Base-by-base conservation (phyloP, 148 eudicot genomes). In the Persicaria tinctoria region DNA sequence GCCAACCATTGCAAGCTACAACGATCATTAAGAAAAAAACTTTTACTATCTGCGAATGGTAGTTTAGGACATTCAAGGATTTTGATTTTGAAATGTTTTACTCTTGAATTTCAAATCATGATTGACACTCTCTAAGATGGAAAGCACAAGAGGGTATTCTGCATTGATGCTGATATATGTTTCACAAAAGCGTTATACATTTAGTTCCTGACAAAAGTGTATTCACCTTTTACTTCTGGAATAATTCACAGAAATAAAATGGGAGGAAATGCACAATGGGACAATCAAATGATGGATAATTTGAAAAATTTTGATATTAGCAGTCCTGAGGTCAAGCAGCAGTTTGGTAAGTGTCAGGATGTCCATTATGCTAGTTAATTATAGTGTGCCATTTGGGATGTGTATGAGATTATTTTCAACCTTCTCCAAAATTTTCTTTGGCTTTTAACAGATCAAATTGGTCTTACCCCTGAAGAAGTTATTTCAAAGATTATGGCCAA, bases 381-480 rank as follows among this genome's bases (percentile, higher is more conserved):
- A 32, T 41, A 18, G 13, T 38, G 12, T 38, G 47, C 47, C 0
- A 66, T 41, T 44, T 11, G 48, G 14, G 48, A 11, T 66, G 18
- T 6, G 47, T 41, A 10, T 57, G 23, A 63, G 5, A 17, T 38
- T 46, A 13, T 32, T 62, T 66, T 44, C 27, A 45, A 70, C 8
- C 47, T 44, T 66, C 9, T 66, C 16, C 47, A 41, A 12, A 64
- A 38, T 66, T 47, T 41, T 66, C 18, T 41, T 38, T 63, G 68
- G 45, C 45, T 27, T 72, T 82, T 66, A 60, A 75, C 83, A 96
- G 99, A 92, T 81, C 97, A 92, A 84, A 88, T 96, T 50, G 99
- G 99, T 45, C 87, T 96, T 74, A 88, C 95, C 18, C 99, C 99
- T 5, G 93, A 96, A 82, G 97, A 96, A 81, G 97, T 93, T 74